Conservation (phyloP, 228 moss, liverwort and hornwort genomes). For the Sphagnum magellanicum region DNA sequence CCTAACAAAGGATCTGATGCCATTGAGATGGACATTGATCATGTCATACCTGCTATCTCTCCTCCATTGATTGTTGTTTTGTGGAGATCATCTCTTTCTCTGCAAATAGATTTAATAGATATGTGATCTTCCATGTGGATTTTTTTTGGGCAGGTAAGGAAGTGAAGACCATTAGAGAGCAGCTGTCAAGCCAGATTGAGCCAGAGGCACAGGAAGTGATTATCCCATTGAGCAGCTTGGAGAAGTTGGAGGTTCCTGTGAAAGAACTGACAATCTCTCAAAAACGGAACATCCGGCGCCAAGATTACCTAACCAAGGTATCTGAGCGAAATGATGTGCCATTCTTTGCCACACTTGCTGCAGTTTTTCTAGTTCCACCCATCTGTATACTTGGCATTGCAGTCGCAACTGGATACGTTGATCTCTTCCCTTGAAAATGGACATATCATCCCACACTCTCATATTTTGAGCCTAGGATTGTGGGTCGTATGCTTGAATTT, state of each 20-base stretch:
- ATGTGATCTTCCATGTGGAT: background rate
- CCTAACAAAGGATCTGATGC: background rate
- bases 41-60: too few relatives aligned
- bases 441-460: background rate
- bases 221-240: slow-evolving; percentile 28
- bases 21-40: too few relatives aligned
- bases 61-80: background rate
- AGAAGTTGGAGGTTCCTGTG: slow-evolving; percentile 14
- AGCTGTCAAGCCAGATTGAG: slow-evolving; percentile 47
- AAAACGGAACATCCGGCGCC: slow-evolving; percentile 83
- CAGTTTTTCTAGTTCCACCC: slow-evolving; percentile 63
- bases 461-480: too few relatives aligned
- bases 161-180: slow-evolving; percentile 66
- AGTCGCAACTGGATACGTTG: slow-evolving; percentile 72
- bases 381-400: slow-evolving; percentile 58
- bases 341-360: slow-evolving; percentile 63
- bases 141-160: slow-evolving; percentile 14
- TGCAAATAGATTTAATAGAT: background rate
- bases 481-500: too few relatives aligned
- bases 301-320: slow-evolving; percentile 70
- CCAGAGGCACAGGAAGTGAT: slow-evolving; percentile 21
- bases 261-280: slow-evolving; percentile 64
- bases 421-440: slow-evolving; percentile 52
- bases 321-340: slow-evolving; percentile 71
- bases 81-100: background rate